Evolutionary conservation across 2,329 filamentous ascomycete genomes (phyloP).

Genomic region (Exophiala phaeomuriformis): DNA sequence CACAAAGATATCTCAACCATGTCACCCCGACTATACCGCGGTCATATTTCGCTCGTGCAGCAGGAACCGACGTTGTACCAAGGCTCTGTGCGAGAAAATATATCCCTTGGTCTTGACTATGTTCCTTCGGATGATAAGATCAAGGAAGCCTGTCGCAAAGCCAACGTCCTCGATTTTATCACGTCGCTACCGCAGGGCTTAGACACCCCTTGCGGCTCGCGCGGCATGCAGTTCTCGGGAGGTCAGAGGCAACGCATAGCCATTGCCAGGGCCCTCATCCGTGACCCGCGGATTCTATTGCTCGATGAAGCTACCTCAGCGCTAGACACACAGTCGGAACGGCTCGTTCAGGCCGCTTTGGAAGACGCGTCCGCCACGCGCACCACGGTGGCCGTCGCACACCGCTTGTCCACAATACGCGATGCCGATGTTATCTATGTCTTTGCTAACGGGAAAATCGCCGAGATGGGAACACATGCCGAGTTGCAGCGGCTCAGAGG

Average conservation of each 20-base stretch:
- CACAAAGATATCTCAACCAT: slow-evolving; percentile 52
- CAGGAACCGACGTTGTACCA: slow-evolving; percentile 69
- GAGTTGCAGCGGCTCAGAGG: slow-evolving; percentile 36
- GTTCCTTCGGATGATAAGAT: slow-evolving; percentile 30
- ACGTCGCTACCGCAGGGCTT: slow-evolving; percentile 35
- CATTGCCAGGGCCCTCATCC: slow-evolving; percentile 38
- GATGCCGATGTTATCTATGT: slow-evolving; percentile 37
- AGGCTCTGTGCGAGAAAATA: slow-evolving; percentile 62
- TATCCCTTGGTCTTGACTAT: slow-evolving; percentile 48
- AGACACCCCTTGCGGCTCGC: slow-evolving; percentile 32
- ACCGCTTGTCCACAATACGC: slow-evolving; percentile 36
- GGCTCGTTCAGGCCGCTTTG: slow-evolving; percentile 31
- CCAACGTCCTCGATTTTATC: slow-evolving; percentile 36
- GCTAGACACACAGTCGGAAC: slow-evolving; percentile 35
- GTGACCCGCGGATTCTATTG: slow-evolving; percentile 32
- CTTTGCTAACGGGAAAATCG: slow-evolving; percentile 35
- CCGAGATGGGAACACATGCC: slow-evolving; percentile 37
- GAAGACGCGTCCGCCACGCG: slow-evolving; percentile 28
- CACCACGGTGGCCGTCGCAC: slow-evolving; percentile 35
- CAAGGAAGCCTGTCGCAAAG: slow-evolving; percentile 32
- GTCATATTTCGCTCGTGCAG: slow-evolving; percentile 60
- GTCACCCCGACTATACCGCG: slow-evolving; percentile 56
- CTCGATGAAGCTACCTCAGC: slow-evolving; percentile 41
- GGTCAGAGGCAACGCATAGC: slow-evolving; percentile 40
- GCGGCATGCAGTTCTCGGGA: slow-evolving; percentile 34